A percentile compares a stretch with the other conserved stretches of the same genome.
These are phyloP conservation scores for Leishmania guyanensis DNA, from an alignment of 208 protist species.

Conservation along the genomic window DNA sequence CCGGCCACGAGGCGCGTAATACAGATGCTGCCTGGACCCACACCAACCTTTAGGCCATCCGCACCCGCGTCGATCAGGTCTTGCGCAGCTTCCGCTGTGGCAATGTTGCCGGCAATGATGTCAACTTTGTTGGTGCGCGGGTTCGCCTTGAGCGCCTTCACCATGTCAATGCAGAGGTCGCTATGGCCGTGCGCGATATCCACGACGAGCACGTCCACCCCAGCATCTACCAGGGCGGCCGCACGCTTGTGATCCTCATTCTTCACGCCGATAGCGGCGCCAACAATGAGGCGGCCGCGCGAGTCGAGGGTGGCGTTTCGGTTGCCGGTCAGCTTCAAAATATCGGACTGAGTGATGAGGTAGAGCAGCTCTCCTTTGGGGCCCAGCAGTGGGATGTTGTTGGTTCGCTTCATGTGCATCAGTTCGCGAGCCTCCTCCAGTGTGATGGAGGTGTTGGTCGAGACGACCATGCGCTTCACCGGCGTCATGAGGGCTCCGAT, in stretches of 20 bases:
- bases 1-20: slow-evolving; percentile 89
- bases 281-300: slow-evolving; percentile 78
- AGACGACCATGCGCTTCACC: slow-evolving; percentile 46
- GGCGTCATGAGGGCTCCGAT: slow-evolving; percentile 79
- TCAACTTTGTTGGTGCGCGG: slow-evolving; percentile 65
- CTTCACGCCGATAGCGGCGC: slow-evolving; percentile 89
- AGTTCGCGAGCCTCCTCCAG: slow-evolving; percentile 65
- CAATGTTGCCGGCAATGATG: slow-evolving; percentile 92
- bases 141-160: slow-evolving; percentile 73
- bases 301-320: slow-evolving; percentile 68
- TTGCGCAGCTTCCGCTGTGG: slow-evolving; percentile 71
- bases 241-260: slow-evolving; percentile 70
- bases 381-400: slow-evolving; percentile 75
- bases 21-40: slow-evolving; percentile 89
- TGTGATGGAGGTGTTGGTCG: slow-evolving; percentile 59
- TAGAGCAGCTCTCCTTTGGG: slow-evolving; percentile 59
- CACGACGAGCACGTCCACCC: slow-evolving; percentile 87
- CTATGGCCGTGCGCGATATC: slow-evolving; percentile 94
- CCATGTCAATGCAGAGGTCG: slow-evolving; percentile 84
- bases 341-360: slow-evolving; percentile 83
- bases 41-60: slow-evolving; percentile 91
- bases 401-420: slow-evolving; percentile 62
- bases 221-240: slow-evolving; percentile 62
- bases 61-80: slow-evolving; percentile 89
- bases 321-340: slow-evolving; percentile 83